Evolutionary conservation across 1,284 basidiomycete genomes (phyloP), one percentile per base, ranked within the genome.

Genomic region (Malassezia obtusa): DNA sequence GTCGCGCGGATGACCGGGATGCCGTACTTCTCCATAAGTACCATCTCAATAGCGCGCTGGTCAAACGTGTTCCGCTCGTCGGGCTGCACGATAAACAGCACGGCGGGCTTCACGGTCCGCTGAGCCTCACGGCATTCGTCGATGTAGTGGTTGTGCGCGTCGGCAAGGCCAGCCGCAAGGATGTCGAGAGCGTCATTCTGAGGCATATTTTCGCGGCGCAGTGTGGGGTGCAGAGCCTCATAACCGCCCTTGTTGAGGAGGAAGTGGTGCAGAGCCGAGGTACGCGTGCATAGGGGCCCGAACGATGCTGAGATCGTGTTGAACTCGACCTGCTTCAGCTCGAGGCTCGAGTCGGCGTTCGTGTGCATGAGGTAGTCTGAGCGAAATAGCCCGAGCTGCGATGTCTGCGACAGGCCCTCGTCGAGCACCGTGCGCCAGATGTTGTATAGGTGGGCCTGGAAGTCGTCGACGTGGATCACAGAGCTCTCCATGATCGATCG

Each of bases 41-140:
- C 83, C 62, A 89, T 92, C 75, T 96, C 89, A 14, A 98, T 75
- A 76, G 81, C 83, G 4, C 85, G 80, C 74, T 98, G 94, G 71
- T 98, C 92, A 70, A 96, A 98, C 0, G 92, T 81, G 71, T 98
- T 98, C n/a, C 91, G 80, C 74, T 98, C 94, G 24, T 82, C 81
- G 8, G 83, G 80, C 69, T 94, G 91, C 0, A 89, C 83, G 4
- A 96, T 87, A 64, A 96, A 90, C 2, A 98, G 78, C 17, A 98
- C 81, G 39, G 77, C 55, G 0, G 59, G 47, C 33, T 45, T 22
- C 38, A 33, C 22, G 39, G 31, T 15, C 35, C 41, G 17, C 21
- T 11, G 3, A 6, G 4, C 7, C 1, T 31, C 22, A 1, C 22
- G 22, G 2, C 19, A 10, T 17, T 53, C 73, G 50, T 76, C 66